phyloP scores from a whole-genome alignment of 1,284 basidiomycete species.

The Trichosporon ovoides region DNA sequence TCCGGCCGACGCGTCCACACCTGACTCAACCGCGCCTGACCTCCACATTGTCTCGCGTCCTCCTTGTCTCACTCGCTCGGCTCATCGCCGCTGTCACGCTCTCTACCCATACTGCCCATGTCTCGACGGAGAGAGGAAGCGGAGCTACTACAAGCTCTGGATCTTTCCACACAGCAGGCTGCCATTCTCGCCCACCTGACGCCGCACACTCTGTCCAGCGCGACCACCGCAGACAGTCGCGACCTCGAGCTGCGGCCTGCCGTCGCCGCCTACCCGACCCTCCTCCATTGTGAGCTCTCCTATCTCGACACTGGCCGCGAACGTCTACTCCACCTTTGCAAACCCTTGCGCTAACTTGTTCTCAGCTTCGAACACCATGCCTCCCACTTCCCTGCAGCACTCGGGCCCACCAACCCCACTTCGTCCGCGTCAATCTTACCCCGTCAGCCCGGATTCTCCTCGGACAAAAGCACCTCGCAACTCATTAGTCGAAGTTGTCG shows the following conservation, averaged over 20 bases:
- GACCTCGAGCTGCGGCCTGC: slow-evolving; percentile 32
- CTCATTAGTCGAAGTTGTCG: not conserved
- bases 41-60: not conserved
- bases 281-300: slow-evolving; percentile 13
- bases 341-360: not conserved
- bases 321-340: not conserved
- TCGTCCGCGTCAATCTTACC: not conserved
- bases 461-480: not conserved
- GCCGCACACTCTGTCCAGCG: slow-evolving; percentile 25
- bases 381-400: not conserved
- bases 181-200: slow-evolving; percentile 14
- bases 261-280: not conserved
- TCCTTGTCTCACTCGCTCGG: not conserved
- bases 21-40: not conserved
- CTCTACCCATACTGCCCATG: slow-evolving; percentile 9
- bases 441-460: not conserved
- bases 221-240: slow-evolving; percentile 29
- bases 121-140: slow-evolving; percentile 37
- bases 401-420: not conserved
- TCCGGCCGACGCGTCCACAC: not conserved
- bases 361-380: not conserved
- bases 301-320: not conserved
- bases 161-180: slow-evolving; percentile 38
- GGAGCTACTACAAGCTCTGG: slow-evolving; percentile 35
- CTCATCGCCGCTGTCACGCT: not conserved